Percentiles rank a stretch among this genome's conserved stretches.
phyloP scores from a whole-genome alignment of 108 stramenopile species.

The Ochromonas danica region DNA sequence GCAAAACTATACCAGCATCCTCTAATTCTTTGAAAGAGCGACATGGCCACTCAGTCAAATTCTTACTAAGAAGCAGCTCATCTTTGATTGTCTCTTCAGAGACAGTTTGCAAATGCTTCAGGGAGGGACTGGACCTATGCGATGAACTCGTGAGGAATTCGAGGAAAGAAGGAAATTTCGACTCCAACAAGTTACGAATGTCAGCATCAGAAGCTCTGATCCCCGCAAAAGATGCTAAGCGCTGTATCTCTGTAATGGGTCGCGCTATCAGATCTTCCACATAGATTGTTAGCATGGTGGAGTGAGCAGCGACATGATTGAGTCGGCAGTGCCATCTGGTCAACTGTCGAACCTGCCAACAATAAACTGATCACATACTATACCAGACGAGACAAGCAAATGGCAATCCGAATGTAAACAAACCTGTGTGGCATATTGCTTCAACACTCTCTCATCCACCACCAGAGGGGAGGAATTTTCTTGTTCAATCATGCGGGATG shows the following conservation, averaged over 20 bases:
- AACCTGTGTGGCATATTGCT: no score
- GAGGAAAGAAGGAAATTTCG: not conserved
- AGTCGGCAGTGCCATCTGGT: conserved; percentile 78
- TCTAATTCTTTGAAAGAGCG: not conserved
- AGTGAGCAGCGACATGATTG: conserved; percentile 80
- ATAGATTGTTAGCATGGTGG: conserved; percentile 61
- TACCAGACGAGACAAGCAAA: not conserved
- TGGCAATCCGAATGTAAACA: not conserved
- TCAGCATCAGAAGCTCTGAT: not conserved
- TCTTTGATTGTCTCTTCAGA: not conserved
- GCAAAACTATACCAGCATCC: not conserved
- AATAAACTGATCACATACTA: not conserved
- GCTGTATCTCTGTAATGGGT: not conserved
- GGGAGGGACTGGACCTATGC: not conserved
- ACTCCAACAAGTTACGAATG: not conserved
- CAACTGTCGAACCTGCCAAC: conserved; percentile 54
- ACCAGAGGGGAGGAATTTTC: no score
- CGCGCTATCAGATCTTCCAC: not conserved
- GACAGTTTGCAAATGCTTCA: not conserved
- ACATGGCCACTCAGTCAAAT: conserved; percentile 23
- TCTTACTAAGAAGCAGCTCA: not conserved
- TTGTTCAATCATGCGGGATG: not conserved
- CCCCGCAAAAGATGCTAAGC: not conserved
- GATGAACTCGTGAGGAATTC: not conserved
- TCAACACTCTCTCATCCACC: no score